phyloP scores from a whole-genome alignment of 805 yeast species.

The Ogataea angusta region DNA sequence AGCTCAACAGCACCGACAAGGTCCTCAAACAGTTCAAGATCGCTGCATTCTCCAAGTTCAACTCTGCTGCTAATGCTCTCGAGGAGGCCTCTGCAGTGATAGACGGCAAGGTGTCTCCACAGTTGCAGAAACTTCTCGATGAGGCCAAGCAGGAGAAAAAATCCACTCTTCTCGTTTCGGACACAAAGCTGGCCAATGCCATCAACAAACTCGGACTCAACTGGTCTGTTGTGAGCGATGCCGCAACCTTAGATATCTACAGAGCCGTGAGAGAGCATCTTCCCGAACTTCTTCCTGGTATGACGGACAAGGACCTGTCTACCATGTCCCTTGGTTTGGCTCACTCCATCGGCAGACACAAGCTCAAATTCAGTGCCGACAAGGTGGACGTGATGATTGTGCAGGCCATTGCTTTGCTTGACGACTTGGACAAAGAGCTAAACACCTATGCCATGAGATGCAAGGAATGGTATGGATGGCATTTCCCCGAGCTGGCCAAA shows the following conservation, averaged over 20 bases:
- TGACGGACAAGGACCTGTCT: slow-evolving; percentile 75
- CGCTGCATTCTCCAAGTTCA: slow-evolving; percentile 92
- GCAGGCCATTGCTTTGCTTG: slow-evolving; percentile 96
- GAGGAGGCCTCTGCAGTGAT: slow-evolving; percentile 91
- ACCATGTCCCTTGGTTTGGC: slow-evolving; percentile 99
- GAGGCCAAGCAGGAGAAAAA: slow-evolving; percentile 79
- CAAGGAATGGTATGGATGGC: slow-evolving; percentile 99
- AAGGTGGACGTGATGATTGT: slow-evolving; percentile 99
- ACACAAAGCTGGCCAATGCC: slow-evolving; percentile 93
- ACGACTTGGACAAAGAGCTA: slow-evolving; percentile 94
- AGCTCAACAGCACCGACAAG: slow-evolving; percentile 77
- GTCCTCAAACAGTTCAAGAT: slow-evolving; percentile 89
- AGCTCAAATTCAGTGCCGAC: slow-evolving; percentile 95
- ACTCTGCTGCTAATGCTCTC: slow-evolving; percentile 91
- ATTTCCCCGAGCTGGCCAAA: slow-evolving; percentile 98
- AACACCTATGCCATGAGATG: slow-evolving; percentile 98
- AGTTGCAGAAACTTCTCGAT: slow-evolving; percentile 71
- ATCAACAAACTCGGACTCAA: slow-evolving; percentile 91
- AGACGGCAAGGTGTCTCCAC: slow-evolving; percentile 90
- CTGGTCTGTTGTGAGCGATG: slow-evolving; percentile 87
- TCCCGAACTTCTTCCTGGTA: slow-evolving; percentile 92
- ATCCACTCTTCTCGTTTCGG: slow-evolving; percentile 85
- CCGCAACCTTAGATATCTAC: slow-evolving; percentile 89
- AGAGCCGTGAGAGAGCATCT: slow-evolving; percentile 93
- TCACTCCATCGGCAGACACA: slow-evolving; percentile 97